Percentiles rank a stretch among this genome's conserved stretches.
Evolutionary conservation across 805 yeast species (phyloP).

Genomic region (Metschnikowia santaceciliae): DNA sequence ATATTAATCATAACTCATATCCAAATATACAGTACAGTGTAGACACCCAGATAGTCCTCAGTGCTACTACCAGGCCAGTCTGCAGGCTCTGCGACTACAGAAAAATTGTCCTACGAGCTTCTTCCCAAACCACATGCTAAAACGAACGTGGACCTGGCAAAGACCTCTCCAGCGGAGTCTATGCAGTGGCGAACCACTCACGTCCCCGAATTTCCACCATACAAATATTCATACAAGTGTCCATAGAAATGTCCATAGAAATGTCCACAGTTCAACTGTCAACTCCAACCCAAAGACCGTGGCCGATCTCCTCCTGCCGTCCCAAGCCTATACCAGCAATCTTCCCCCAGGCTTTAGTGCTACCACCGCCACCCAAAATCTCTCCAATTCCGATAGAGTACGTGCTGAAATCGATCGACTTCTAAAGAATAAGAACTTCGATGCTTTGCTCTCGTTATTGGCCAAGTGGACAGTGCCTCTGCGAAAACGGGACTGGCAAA

Average conservation of each 20-base stretch:
- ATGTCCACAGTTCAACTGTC: not conserved
- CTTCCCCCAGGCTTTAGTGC: not conserved
- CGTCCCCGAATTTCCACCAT: not conserved
- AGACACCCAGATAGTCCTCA: too few species aligned
- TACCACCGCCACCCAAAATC: not conserved
- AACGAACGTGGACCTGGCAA: conserved; percentile 5
- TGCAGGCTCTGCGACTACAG: not conserved
- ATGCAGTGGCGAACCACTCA: not conserved
- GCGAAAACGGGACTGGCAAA: conserved; percentile 9
- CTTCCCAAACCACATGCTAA: not conserved
- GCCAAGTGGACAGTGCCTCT: conserved; percentile 11
- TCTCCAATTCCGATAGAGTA: not conserved
- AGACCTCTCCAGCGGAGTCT: conserved; percentile 2
- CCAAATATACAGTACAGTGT: too few species aligned
- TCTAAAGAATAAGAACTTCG: conserved; percentile 6
- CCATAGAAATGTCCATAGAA: not conserved
- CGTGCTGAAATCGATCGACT: conserved; percentile 11
- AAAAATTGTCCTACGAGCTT: not conserved
- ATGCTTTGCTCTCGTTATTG: conserved; percentile 7
- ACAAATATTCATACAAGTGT: too few species aligned
- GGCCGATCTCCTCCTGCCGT: not conserved
- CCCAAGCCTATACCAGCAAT: not conserved
- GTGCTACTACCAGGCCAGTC: too few species aligned
- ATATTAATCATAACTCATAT: too few species aligned
- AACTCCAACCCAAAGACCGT: not conserved